Evolutionary conservation across 768 basidiomycete species (phyloP).

Genomic region (Paxillus ammoniavirescens): DNA sequence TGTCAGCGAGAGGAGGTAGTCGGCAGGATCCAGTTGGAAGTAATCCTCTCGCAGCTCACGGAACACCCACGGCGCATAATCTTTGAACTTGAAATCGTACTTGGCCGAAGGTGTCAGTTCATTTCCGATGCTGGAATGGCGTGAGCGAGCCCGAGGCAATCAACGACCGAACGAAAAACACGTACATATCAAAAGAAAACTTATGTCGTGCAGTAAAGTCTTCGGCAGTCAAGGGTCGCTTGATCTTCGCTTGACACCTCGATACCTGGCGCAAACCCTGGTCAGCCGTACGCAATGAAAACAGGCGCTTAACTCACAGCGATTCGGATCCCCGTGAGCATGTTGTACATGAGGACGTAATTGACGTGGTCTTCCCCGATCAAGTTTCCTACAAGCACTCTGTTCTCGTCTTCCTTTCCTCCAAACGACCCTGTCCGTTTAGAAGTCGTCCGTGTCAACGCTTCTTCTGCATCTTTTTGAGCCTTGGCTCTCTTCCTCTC

Average conservation of each 20-base stretch:
- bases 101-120: conserved; percentile 96
- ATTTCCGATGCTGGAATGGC: conserved; percentile 74
- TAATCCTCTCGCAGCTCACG: conserved; percentile 91
- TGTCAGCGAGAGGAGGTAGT: conserved; percentile 95
- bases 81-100: conserved; percentile 99
- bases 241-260: conserved; percentile 93
- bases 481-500: conserved; percentile 78
- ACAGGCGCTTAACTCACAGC: conserved; percentile 53
- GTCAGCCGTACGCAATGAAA: conserved; percentile 1
- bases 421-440: conserved; percentile 22
- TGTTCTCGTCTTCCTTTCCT: conserved; percentile 43
- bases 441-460: conserved; percentile 38
- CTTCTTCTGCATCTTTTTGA: conserved; percentile 61
- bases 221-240: conserved; percentile 76
- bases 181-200: conserved; percentile 95
- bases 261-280: conserved; percentile 63
- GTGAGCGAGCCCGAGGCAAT: background rate
- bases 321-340: conserved; percentile 97
- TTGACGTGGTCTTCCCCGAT: conserved; percentile 99
- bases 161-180: conserved; percentile 8
- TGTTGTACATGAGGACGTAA: conserved; percentile 99
- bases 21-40: conserved; percentile 95
- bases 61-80: conserved; percentile 98
- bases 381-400: conserved; percentile 85
- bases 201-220: conserved; percentile 91